A percentile compares a stretch with the other conserved stretches of the same genome.
These are phyloP conservation scores for Haberlea rhodopensis DNA, from an alignment of 257 asterid species.

Conservation along the genomic window DNA sequence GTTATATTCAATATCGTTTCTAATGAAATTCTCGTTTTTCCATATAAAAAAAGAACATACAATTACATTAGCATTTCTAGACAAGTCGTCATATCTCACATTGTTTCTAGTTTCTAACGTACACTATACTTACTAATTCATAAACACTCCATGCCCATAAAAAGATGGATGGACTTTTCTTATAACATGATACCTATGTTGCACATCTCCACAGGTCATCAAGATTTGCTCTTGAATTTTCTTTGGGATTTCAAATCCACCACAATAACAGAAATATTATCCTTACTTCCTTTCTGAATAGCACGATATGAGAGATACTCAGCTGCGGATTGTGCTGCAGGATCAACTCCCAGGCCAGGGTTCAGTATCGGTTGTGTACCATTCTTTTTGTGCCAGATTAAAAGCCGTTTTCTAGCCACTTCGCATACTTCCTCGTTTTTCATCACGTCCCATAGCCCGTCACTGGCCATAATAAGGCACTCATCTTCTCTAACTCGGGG, in stretches of 20 bases:
- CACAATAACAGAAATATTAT: constrained; percentile 68
- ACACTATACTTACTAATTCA: no score
- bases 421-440: constrained; percentile 73
- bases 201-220: constrained; percentile 15
- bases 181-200: no score
- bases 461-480: constrained; percentile 75
- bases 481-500: constrained; percentile 75
- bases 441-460: constrained; percentile 84
- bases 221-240: constrained; percentile 67
- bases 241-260: constrained; percentile 70
- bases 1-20: no score
- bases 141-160: no score
- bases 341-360: constrained; percentile 68
- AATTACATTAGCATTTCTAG: not conserved
- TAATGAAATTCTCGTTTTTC: no score
- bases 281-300: constrained; percentile 73
- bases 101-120: no score
- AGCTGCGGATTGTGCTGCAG: constrained; percentile 86
- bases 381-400: constrained; percentile 77
- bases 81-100: not conserved
- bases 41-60: no score
- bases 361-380: constrained; percentile 39
- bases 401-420: constrained; percentile 55
- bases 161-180: no score
- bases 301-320: constrained; percentile 67